phyloP scores from a whole-genome alignment of 2,329 filamentous ascomycete genomes.

The Ophiocordyceps camponoti-leonardi region DNA sequence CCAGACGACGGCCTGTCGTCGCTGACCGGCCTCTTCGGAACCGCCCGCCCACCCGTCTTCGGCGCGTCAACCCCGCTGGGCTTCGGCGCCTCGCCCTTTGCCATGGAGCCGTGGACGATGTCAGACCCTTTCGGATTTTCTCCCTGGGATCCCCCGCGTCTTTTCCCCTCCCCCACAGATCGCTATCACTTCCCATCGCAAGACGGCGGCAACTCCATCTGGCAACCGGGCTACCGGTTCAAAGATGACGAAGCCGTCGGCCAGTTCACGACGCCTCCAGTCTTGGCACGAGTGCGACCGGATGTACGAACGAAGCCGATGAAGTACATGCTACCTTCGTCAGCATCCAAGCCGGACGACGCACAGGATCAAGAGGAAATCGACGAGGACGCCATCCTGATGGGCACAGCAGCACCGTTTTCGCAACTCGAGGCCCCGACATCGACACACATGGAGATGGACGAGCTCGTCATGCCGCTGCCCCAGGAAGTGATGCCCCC shows the following conservation, averaged over 20 bases:
- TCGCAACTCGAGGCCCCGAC: background rate
- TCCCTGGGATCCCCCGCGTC: slow-evolving; percentile 1
- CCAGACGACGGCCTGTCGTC: background rate
- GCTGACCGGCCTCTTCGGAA: slow-evolving; percentile 2
- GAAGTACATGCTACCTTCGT: slow-evolving; percentile 1
- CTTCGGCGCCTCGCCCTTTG: slow-evolving; percentile 5
- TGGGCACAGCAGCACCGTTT: slow-evolving; percentile 1
- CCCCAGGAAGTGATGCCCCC: background rate
- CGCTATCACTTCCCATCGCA: slow-evolving; percentile 16
- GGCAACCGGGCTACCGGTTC: slow-evolving; percentile 10
- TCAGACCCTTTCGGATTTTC: slow-evolving; percentile 1
- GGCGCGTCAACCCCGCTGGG: slow-evolving; percentile 7
- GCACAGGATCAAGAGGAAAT: slow-evolving; percentile 8
- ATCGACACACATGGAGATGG: background rate
- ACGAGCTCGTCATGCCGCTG: background rate
- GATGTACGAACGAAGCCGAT: slow-evolving; percentile 2
- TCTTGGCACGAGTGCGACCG: slow-evolving; percentile 1
- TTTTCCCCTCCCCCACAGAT: slow-evolving; percentile 6
- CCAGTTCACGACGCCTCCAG: background rate
- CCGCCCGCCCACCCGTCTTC: slow-evolving; percentile 3
- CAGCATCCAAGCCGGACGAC: background rate
- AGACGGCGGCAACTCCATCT: slow-evolving; percentile 15
- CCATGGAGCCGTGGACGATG: slow-evolving; percentile 3
- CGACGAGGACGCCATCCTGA: slow-evolving; percentile 8
- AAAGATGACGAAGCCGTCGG: slow-evolving; percentile 5